Conservation (phyloP, 2,329 filamentous ascomycete genomes). For the Ophiostoma pallidulum region DNA sequence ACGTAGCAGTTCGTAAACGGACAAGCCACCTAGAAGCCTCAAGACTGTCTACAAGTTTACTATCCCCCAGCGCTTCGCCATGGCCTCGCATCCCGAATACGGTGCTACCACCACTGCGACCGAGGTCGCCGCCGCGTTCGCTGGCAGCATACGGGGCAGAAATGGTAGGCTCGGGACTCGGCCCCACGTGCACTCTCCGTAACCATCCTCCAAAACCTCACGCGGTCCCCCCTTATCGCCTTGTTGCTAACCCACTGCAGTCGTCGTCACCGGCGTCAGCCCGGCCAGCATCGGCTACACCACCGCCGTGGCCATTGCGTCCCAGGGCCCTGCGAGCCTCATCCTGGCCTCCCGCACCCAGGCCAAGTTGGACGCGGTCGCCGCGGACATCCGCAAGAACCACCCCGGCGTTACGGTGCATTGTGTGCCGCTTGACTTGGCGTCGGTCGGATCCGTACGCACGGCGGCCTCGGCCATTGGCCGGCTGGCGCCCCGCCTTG, state of each 20-base stretch:
- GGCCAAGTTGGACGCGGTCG: conserved; percentile 32
- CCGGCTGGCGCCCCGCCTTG: conserved; percentile 21
- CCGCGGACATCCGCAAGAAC: conserved; percentile 24
- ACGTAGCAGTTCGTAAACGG: too few relatives aligned
- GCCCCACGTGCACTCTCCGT: too few relatives aligned
- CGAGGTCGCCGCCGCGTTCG: conserved; percentile 15
- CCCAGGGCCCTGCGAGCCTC: conserved; percentile 32
- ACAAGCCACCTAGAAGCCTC: too few relatives aligned
- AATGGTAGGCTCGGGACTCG: too few relatives aligned
- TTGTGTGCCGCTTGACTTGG: conserved; percentile 26
- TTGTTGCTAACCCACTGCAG: conserved; percentile 4
- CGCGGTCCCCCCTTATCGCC: too few relatives aligned
- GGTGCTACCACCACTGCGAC: conserved; percentile 15
- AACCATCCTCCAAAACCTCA: too few relatives aligned
- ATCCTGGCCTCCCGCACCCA: conserved; percentile 36
- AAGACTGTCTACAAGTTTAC: too few relatives aligned
- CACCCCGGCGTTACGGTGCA: conserved; percentile 19
- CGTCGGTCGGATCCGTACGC: conserved; percentile 25
- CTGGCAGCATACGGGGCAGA: conserved; percentile 11
- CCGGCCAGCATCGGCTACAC: conserved; percentile 33
- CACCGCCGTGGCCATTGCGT: conserved; percentile 34
- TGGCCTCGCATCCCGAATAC: conserved; percentile 16
- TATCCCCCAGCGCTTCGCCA: too few relatives aligned
- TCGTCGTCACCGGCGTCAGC: conserved; percentile 30
- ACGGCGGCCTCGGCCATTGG: conserved; percentile 25